A percentile compares a stretch with the other conserved stretches of the same genome.
These are phyloP conservation scores for Ceratocystis albifundus DNA, from an alignment of 2,329 filamentous ascomycete genomes.

Conservation along the genomic window DNA sequence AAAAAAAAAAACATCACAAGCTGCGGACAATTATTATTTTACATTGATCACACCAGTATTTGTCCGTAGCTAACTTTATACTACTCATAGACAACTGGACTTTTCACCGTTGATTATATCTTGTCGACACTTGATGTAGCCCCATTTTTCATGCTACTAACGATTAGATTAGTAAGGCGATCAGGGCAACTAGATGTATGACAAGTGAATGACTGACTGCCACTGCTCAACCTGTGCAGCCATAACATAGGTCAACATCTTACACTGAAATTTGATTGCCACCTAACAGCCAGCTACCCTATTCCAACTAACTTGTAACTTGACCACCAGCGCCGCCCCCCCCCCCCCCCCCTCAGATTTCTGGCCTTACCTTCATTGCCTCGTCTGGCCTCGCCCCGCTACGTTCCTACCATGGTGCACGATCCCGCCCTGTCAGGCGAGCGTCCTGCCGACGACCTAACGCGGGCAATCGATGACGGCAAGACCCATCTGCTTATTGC, in stretches of 20 bases:
- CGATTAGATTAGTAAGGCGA: background rate
- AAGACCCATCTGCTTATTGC: slow-evolving; percentile 36
- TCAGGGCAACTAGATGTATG: background rate
- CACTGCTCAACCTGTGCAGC: background rate
- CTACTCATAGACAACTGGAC: no score
- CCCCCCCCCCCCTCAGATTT: no score
- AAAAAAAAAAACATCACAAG: no score
- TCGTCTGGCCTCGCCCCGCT: background rate
- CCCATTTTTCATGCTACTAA: background rate
- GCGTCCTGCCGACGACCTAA: slow-evolving; percentile 19
- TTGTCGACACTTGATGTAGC: background rate
- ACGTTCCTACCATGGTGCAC: slow-evolving; percentile 15
- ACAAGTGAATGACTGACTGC: background rate
- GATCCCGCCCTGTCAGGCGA: slow-evolving; percentile 18
- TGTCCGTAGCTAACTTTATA: no score
- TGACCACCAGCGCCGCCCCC: no score
- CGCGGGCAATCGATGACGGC: slow-evolving; percentile 28
- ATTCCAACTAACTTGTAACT: no score
- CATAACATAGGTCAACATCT: background rate
- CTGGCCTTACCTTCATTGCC: background rate
- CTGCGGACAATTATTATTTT: no score
- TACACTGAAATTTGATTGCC: no score
- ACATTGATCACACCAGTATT: no score
- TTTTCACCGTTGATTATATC: no score
- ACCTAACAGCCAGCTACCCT: no score